phyloP scores from a whole-genome alignment of 129 eudicot genomes.

The Cynara cardunculus region DNA sequence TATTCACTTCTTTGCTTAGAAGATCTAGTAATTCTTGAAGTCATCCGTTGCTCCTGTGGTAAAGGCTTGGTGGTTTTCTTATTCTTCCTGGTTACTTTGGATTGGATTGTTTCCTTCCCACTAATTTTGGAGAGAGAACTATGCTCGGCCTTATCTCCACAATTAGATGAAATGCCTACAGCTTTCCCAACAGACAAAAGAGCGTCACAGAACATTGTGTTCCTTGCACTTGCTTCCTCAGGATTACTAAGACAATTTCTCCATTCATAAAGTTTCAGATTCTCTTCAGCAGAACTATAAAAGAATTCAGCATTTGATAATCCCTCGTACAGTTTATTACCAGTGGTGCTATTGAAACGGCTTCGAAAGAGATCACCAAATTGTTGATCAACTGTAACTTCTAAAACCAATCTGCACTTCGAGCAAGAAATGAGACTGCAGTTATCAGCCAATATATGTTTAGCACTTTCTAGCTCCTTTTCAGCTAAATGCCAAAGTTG shows the following conservation, averaged over 20 bases:
- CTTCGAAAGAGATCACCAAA: constrained; percentile 64
- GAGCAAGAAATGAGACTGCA: constrained; percentile 45
- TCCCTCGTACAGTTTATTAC: constrained; percentile 21
- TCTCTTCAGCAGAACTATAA: constrained; percentile 48
- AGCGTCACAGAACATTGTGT: constrained; percentile 18
- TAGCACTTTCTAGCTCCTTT: constrained; percentile 64
- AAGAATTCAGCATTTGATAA: constrained; percentile 41
- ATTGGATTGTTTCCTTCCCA: constrained; percentile 13
- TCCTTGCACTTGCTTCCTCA: constrained; percentile 25
- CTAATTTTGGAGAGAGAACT: constrained; percentile 18
- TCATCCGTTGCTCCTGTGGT: constrained; percentile 31
- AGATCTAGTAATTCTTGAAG: constrained; percentile 65
- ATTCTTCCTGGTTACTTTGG: constrained; percentile 49
- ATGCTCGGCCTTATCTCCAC: constrained; percentile 22
- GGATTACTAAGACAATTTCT: constrained; percentile 40
- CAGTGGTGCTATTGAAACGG: constrained; percentile 28
- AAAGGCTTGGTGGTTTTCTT: constrained; percentile 44
- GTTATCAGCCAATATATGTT: constrained; percentile 40
- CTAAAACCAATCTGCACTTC: constrained; percentile 53
- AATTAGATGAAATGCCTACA: constrained; percentile 17
- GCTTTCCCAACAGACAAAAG: constrained; percentile 13
- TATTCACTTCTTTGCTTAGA: constrained; percentile 31
- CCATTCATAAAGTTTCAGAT: constrained; percentile 50
- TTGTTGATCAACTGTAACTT: constrained; percentile 61
- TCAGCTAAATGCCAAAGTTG: constrained; percentile 59